phyloP scores from a whole-genome alignment of 192 early-diverging fungal species.

The Backusella liffmaniae region DNA sequence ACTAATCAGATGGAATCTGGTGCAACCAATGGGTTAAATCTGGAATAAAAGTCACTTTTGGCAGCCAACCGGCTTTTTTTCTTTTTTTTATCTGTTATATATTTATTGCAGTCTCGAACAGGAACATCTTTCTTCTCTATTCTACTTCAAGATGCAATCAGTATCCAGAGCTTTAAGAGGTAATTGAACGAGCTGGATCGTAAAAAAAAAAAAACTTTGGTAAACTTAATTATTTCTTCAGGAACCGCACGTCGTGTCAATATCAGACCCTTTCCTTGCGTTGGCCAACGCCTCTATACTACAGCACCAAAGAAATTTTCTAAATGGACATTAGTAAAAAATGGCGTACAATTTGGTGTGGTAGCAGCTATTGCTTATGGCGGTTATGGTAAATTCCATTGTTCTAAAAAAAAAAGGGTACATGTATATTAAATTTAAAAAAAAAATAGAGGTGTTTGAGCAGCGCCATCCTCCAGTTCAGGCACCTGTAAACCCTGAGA shows the following conservation, averaged over 20 bases:
- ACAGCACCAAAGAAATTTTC: slow-evolving; percentile 5
- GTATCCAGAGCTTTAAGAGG: slow-evolving; percentile 13
- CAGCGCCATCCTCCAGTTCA: slow-evolving; percentile 42
- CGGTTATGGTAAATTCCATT: slow-evolving; percentile 20
- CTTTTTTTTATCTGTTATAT: not conserved
- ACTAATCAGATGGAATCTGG: not conserved
- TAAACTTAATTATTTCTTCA: not conserved
- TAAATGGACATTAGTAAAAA: slow-evolving; percentile 16
- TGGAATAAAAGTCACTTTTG: slow-evolving; percentile 3
- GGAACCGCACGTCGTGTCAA: not conserved
- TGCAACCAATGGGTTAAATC: not conserved
- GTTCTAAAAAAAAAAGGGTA: not conserved
- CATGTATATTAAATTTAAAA: not conserved
- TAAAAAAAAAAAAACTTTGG: no score
- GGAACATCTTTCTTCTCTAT: not conserved
- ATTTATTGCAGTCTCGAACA: not conserved
- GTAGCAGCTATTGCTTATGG: slow-evolving; percentile 20
- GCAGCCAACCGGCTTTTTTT: not conserved
- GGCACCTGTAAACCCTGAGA: slow-evolving; percentile 41
- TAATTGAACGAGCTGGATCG: not conserved
- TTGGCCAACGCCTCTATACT: not conserved
- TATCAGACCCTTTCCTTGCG: not conserved
- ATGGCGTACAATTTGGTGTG: slow-evolving; percentile 1
- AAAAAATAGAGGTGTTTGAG: slow-evolving; percentile 16
- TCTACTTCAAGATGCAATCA: slow-evolving; percentile 1